A percentile compares a stretch with the other conserved stretches of the same genome.
Evolutionary conservation across 768 basidiomycete genomes (phyloP).

Genomic region (Trametes cingulata): DNA sequence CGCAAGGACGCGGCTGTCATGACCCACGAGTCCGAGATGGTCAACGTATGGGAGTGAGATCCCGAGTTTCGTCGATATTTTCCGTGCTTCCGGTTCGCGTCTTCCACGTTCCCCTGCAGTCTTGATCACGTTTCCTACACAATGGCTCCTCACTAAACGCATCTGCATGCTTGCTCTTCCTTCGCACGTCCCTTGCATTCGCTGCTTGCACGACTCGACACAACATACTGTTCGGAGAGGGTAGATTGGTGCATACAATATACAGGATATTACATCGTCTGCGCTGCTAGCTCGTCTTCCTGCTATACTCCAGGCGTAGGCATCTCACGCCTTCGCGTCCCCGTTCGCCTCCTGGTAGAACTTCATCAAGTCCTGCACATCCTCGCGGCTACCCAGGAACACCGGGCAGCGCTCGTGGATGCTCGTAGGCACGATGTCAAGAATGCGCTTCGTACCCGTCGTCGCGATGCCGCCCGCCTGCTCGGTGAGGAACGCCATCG

Average conservation of each 20-base stretch:
- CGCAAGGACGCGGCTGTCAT: slow-evolving; percentile 79
- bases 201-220: neutral
- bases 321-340: slow-evolving; percentile 18
- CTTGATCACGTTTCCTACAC: neutral
- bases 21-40: slow-evolving; percentile 83
- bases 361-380: slow-evolving; percentile 86
- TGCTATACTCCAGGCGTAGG: neutral
- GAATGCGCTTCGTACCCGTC: slow-evolving; percentile 89
- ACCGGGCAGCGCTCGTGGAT: slow-evolving; percentile 95
- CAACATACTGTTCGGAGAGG: neutral
- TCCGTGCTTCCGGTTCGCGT: neutral
- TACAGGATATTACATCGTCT: slow-evolving; percentile 12
- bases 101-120: neutral
- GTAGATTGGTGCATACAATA: slow-evolving; percentile 11
- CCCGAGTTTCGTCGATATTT: neutral
- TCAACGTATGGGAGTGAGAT: slow-evolving; percentile 54
- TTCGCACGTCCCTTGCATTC: neutral
- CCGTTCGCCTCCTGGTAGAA: slow-evolving; percentile 61
- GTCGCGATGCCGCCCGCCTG: slow-evolving; percentile 98
- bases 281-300: neutral
- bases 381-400: slow-evolving; percentile 91
- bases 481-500: slow-evolving; percentile 94
- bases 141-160: neutral
- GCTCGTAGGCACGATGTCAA: slow-evolving; percentile 82
- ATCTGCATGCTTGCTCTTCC: neutral